These are phyloP conservation scores for Oryza brachyantha DNA, from an alignment of 176 grass and related monocot species.

Conservation along the genomic window DNA sequence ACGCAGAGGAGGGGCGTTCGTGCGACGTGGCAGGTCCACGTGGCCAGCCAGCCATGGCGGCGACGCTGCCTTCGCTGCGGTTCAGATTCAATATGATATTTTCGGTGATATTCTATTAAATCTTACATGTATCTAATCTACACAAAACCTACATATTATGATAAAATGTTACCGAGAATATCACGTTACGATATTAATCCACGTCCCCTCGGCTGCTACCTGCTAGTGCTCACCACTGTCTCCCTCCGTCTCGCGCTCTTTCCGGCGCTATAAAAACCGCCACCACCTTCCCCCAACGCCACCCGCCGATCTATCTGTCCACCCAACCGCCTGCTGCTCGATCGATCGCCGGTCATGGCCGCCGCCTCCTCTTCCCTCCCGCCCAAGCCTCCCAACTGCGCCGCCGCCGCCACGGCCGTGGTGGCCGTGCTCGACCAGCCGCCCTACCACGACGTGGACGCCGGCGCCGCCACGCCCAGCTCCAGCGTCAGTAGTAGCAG, in stretches of 20 bases:
- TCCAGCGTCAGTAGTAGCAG: conserved; percentile 71
- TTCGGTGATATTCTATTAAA: no score
- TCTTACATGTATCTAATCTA: no score
- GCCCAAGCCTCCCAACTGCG: conserved; percentile 26
- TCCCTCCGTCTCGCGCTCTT: neutral
- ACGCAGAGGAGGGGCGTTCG: neutral
- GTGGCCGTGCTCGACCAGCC: conserved; percentile 20
- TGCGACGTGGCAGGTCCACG: conserved; percentile 40
- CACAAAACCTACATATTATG: no score
- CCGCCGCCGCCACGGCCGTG: neutral
- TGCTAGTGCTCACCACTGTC: no score
- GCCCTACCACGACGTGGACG: conserved; percentile 45
- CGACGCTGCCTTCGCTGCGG: no score
- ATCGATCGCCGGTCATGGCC: conserved; percentile 7
- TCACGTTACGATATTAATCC: no score
- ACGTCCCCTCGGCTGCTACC: no score
- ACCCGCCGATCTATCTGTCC: neutral
- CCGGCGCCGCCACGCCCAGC: conserved; percentile 33
- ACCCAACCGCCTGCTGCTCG: neutral
- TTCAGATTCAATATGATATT: no score
- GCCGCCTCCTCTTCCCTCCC: conserved; percentile 18
- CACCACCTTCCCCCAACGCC: conserved; percentile 41
- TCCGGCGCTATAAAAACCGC: conserved; percentile 25
- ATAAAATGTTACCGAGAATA: no score
- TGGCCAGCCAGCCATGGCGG: no score